Evolutionary conservation across 164 flowering plant species (phyloP), one percentile per base, ranked within the genome.

Genomic region (Liquidambar formosana): DNA sequence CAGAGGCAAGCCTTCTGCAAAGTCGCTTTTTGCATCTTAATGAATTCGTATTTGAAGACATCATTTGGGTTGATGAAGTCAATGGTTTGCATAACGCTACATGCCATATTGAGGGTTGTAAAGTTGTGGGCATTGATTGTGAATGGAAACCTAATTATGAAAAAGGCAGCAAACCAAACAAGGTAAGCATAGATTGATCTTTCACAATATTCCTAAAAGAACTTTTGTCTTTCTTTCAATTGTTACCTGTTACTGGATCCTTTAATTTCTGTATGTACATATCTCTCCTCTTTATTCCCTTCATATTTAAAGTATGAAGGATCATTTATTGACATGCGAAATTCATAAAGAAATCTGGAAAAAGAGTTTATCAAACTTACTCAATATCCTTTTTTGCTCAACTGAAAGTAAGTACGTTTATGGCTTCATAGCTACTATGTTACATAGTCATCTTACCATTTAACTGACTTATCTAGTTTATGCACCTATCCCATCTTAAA

Each of bases 91-190:
- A 54, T 63, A 76, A 67, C 60, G 96, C 98, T 57, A 88, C 94
- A 58, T 73, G 69, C 63, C 65, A 80, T 63, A 77, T 93, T 48
- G 92, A 90, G 73, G 86, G 75, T 46, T 81, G 87, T 70, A 93
- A 91, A 82, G 88, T 95, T 64, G 76, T 95, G 59, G 99, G 99
- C 33, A 10, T 93, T 59, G 99, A 96, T 75, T 93, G 96, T 81
- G 99, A 96, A 69, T 91, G 99, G 99, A 96, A 93, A 80, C 97
- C 99, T 56, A 89, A 89, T 72, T 91, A 84, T 79, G 83, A 45
- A 57, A 95, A 95, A 79, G 99, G 96, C 27, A 79, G 89, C 82
- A 82, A 78, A 68, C 93, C 86, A 13, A 93, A 78, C 81, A 91
- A 89, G 93, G 96, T 92, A 85, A 64, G 63, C 25, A 16, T 44